phyloP scores from a whole-genome alignment of 371 early-diverging fungal genomes.

The Haplosporangium sp. region DNA sequence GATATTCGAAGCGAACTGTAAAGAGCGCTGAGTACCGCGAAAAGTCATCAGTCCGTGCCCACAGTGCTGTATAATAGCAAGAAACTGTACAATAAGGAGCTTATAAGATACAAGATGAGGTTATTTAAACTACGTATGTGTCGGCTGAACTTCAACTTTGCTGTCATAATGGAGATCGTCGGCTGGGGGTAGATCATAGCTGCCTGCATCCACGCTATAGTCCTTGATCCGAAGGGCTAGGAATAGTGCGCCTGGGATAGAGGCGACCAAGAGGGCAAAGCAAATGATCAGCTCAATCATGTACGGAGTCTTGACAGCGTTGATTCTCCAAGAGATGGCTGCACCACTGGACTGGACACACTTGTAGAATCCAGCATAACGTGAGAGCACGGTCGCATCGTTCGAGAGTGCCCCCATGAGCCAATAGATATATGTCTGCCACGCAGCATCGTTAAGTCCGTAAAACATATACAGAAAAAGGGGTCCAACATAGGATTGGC shows the following conservation, averaged over 20 bases:
- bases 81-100: too few relatives aligned
- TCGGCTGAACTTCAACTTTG: too few relatives aligned
- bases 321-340: conserved; percentile 59
- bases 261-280: conserved; percentile 37
- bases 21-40: too few relatives aligned
- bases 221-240: conserved; percentile 38
- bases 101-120: too few relatives aligned
- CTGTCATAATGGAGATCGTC: too few relatives aligned
- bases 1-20: too few relatives aligned
- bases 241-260: conserved; percentile 37
- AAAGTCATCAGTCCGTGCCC: too few relatives aligned
- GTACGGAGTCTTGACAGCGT: conserved; percentile 22
- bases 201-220: conserved; percentile 8
- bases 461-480: conserved; percentile 72
- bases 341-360: conserved; percentile 76
- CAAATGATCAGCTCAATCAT: conserved; percentile 47
- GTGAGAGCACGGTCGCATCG: conserved; percentile 70
- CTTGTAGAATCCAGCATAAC: conserved; percentile 85
- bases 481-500: conserved; percentile 56
- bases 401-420: conserved; percentile 73
- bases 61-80: too few relatives aligned
- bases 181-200: too few relatives aligned
- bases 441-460: conserved; percentile 73
- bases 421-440: conserved; percentile 73
- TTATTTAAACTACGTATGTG: too few relatives aligned